These are phyloP conservation scores for Podila horticola DNA, from an alignment of 192 early-diverging fungal genomes.

Conservation along the genomic window DNA sequence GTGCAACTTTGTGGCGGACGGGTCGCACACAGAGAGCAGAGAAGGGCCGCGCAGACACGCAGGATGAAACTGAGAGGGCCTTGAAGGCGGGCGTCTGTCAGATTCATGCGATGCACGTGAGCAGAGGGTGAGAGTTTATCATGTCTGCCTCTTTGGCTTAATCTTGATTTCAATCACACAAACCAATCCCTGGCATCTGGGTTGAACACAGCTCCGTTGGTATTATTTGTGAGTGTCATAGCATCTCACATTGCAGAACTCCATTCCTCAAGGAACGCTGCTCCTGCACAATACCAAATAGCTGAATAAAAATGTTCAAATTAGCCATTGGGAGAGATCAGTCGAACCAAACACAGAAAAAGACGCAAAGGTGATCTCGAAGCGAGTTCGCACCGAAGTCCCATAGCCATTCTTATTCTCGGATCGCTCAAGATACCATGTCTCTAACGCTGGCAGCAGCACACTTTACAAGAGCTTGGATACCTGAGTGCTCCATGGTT, in stretches of 20 bases:
- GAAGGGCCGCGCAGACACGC: too few relatives aligned
- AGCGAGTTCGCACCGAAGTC: background rate
- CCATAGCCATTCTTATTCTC: background rate
- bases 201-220: constrained; percentile 1
- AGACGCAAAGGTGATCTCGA: background rate
- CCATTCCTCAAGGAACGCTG: too few relatives aligned
- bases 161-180: too few relatives aligned
- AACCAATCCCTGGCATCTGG: background rate
- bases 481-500: background rate
- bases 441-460: background rate
- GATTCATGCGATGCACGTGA: too few relatives aligned
- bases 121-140: too few relatives aligned
- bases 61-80: too few relatives aligned
- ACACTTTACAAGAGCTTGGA: background rate
- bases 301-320: constrained; percentile 1
- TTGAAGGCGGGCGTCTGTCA: too few relatives aligned
- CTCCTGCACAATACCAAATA: background rate
- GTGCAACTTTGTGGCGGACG: too few relatives aligned
- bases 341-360: background rate
- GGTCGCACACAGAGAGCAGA: too few relatives aligned
- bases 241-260: too few relatives aligned
- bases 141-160: too few relatives aligned
- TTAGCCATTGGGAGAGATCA: constrained; percentile 1
- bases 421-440: background rate
- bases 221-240: background rate